These are phyloP conservation scores for Penicillium flavigenum DNA, from an alignment of 495 filamentous ascomycete species.

Conservation along the genomic window DNA sequence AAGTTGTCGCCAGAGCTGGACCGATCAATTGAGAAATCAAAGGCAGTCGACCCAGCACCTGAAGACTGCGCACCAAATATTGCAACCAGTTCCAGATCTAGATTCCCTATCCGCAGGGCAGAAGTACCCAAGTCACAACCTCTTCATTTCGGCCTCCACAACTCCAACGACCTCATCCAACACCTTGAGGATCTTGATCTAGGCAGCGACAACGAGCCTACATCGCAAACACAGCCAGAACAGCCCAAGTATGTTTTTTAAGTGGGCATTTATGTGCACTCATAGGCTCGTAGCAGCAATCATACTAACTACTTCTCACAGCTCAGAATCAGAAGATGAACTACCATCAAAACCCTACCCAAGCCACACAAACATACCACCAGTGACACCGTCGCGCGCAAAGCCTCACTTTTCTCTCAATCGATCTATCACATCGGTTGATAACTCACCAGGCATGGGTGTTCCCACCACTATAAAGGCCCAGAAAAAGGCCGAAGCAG, in stretches of 20 bases:
- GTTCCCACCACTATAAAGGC: constrained; percentile 23
- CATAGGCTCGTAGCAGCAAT: not conserved
- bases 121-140: not conserved
- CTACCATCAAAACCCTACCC: constrained; percentile 13
- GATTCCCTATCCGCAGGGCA: too few relatives aligned
- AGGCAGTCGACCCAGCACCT: not conserved
- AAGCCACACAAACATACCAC: constrained; percentile 31
- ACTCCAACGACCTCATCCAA: constrained; percentile 16
- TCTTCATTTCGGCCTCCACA: not conserved
- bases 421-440: not conserved
- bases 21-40: not conserved
- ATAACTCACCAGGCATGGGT: constrained; percentile 10
- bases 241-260: constrained; percentile 25
- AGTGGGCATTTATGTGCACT: constrained; percentile 20
- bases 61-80: not conserved
- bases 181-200: constrained; percentile 24
- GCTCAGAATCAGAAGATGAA: constrained; percentile 17
- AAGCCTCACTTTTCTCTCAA: not conserved
- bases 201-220: constrained; percentile 27
- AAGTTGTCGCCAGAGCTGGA: not conserved
- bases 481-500: constrained; percentile 43
- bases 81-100: not conserved
- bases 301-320: constrained; percentile 17
- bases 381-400: constrained; percentile 44
- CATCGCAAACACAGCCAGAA: constrained; percentile 22